Evolutionary conservation across 2,329 filamentous ascomycete species (phyloP), one percentile per base, ranked within the genome.

Genomic region (Penicillium sp.): DNA sequence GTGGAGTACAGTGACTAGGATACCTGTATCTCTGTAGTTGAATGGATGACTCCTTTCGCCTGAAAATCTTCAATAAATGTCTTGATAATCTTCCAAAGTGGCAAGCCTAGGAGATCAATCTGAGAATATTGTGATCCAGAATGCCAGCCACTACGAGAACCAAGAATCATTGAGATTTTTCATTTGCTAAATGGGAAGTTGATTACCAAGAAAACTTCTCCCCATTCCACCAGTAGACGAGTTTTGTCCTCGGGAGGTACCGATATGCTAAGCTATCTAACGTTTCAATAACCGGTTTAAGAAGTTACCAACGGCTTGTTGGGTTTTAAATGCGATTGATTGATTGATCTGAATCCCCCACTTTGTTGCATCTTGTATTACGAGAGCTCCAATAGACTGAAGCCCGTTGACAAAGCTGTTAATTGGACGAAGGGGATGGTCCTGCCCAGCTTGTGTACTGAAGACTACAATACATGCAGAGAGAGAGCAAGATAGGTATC

Each of bases 1-100:
- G 43, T 47, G 55, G 44, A 51, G 56, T 56, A 59, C 50, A 55
- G 43, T 39, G 4, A 24, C 37, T 24, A 55, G 33, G 49, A 46
- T 24, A 47, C 19, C 14, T 47, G 18, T 18, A 47, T 53, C 6
- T 52, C 24, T 40, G 6, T 13, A 5, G 2, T 39, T n/a, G 18
- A 1, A 7, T 41, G 10, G 37, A 41, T 52, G 50, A 52, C 50
- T 52, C 50, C 27, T 41, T 18, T 14, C n/a, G 37, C 50, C 35
- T 52, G 33, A n/a, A 2, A 31, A 13, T 24, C 5, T 16, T 36
- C 2, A 19, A 43, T 9, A 5, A 6, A 2, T 22, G 40, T 13
- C 14, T 24, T 24, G 40, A 16, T 16, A 43, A 22, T 18, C 2
- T 31, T 31, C 9, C 31, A 10, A 31, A 31, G 27, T 31, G 6